Percentiles rank a stretch among this genome's conserved stretches.
phyloP scores from a whole-genome alignment of 1,139 yeast genomes.

The Suhomyces coccinellae region DNA sequence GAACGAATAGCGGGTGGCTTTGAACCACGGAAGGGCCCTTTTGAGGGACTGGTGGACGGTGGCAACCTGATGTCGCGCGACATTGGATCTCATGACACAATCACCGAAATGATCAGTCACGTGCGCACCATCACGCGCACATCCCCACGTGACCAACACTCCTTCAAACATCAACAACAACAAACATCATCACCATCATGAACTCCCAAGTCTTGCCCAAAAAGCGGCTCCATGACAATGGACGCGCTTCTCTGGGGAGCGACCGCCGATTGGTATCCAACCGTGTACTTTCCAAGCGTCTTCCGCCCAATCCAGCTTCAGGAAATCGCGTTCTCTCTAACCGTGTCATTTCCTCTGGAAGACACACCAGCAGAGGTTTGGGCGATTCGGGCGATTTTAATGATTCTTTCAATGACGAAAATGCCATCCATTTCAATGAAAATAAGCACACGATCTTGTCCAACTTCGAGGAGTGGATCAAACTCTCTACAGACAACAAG shows the following conservation, averaged over 20 bases:
- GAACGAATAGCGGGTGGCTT: too few relatives aligned
- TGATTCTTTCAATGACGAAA: constrained; percentile 36
- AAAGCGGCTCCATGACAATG: constrained; percentile 12
- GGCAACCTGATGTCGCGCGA: background rate
- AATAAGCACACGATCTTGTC: constrained; percentile 47
- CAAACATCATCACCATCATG: constrained; percentile 7
- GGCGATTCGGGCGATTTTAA: constrained; percentile 12
- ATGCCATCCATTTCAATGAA: constrained; percentile 46
- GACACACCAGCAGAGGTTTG: constrained; percentile 21
- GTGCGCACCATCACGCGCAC: background rate
- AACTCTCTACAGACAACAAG: constrained; percentile 84
- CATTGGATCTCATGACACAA: background rate
- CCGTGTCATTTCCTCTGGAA: constrained; percentile 18
- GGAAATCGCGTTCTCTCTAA: constrained; percentile 15
- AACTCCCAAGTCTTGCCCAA: constrained; percentile 17
- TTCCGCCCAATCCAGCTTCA: constrained; percentile 3
- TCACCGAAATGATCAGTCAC: background rate
- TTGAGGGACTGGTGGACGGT: too few relatives aligned
- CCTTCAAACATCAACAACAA: constrained; percentile 8
- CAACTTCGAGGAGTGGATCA: constrained; percentile 90
- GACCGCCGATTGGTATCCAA: constrained; percentile 16
- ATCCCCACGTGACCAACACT: background rate
- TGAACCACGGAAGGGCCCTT: too few relatives aligned
- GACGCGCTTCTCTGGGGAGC: constrained; percentile 7
- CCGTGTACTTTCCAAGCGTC: constrained; percentile 15